Percentiles rank a stretch among this genome's conserved stretches.
Evolutionary conservation across 208 protist species (phyloP).

Genomic region (Angomonas ambiguus): DNA sequence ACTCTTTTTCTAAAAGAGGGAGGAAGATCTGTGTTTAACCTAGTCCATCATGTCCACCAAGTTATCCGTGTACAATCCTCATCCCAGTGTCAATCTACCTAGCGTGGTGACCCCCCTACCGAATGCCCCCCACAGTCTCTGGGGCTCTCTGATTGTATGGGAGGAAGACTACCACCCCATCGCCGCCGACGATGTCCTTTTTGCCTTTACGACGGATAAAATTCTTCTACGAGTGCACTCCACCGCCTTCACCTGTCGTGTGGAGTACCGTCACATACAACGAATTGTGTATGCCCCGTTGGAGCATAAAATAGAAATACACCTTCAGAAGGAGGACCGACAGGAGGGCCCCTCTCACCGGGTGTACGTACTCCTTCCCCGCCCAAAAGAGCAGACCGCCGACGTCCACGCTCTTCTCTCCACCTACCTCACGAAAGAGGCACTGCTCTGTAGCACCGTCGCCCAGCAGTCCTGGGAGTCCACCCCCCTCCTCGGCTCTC

Average conservation of each 20-base stretch:
- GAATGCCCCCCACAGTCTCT: slow-evolving; percentile 27
- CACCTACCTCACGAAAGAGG: slow-evolving; percentile 7
- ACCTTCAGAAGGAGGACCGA: neutral
- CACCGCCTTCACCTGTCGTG: slow-evolving; percentile 45
- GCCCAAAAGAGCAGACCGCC: neutral
- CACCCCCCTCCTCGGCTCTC: neutral
- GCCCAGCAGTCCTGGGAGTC: neutral
- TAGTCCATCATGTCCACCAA: neutral
- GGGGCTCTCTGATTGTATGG: slow-evolving; percentile 36
- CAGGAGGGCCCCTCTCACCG: slow-evolving; percentile 7
- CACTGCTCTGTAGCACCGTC: slow-evolving; percentile 5
- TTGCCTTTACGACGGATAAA: slow-evolving; percentile 30
- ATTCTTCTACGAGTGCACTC: slow-evolving; percentile 36
- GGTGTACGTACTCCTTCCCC: slow-evolving; percentile 20
- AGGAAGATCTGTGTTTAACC: too few species aligned
- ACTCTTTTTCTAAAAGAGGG: too few species aligned
- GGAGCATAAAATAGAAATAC: neutral
- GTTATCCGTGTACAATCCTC: neutral
- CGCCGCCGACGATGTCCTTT: slow-evolving; percentile 28
- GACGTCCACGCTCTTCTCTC: slow-evolving; percentile 20
- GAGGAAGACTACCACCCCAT: slow-evolving; percentile 44
- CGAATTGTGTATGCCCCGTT: neutral
- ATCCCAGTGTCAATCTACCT: neutral
- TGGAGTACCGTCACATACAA: slow-evolving; percentile 31
- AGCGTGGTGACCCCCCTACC: neutral